Evolutionary conservation across 2,329 filamentous ascomycete genomes (phyloP).

Genomic region (Purpureocillium takamizusanense): DNA sequence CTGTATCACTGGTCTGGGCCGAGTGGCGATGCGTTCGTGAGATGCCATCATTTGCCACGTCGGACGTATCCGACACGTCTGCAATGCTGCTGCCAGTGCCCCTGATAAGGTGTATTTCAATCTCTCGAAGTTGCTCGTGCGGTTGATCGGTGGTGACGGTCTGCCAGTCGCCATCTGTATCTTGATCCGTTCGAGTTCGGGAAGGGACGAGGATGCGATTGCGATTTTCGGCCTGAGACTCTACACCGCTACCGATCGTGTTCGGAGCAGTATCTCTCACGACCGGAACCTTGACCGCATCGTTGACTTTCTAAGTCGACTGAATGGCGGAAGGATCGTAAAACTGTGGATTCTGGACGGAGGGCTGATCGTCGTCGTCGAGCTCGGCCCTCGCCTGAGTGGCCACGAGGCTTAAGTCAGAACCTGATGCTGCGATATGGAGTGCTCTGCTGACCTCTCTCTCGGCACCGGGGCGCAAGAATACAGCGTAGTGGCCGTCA

Average conservation of each 20-base stretch:
- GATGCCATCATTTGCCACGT: constrained; percentile 13
- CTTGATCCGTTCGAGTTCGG: constrained; percentile 8
- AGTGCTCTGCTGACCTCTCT: constrained; percentile 33
- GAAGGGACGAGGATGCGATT: constrained; percentile 2
- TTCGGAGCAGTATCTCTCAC: constrained; percentile 7
- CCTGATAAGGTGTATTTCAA: constrained; percentile 15
- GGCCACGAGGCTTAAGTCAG: constrained; percentile 7
- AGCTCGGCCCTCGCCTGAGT: neutral
- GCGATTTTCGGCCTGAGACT: neutral
- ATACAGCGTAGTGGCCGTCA: constrained; percentile 24
- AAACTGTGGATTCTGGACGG: constrained; percentile 15
- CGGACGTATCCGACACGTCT: constrained; percentile 29
- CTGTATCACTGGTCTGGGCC: neutral
- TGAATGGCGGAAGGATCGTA: constrained; percentile 26
- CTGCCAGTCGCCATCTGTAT: constrained; percentile 24
- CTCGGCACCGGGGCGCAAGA: constrained; percentile 28
- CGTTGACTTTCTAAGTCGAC: constrained; percentile 30
- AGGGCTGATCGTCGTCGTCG: neutral
- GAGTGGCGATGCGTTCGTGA: neutral
- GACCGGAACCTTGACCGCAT: constrained; percentile 27
- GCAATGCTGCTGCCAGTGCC: constrained; percentile 35
- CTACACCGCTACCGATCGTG: neutral
- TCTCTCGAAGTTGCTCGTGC: constrained; percentile 11
- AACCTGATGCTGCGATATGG: constrained; percentile 16
- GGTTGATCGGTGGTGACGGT: constrained; percentile 23